A percentile compares a stretch with the other conserved stretches of the same genome.
Evolutionary conservation across 1,284 basidiomycete species (phyloP).

Genomic region (Inonotus hispidus): DNA sequence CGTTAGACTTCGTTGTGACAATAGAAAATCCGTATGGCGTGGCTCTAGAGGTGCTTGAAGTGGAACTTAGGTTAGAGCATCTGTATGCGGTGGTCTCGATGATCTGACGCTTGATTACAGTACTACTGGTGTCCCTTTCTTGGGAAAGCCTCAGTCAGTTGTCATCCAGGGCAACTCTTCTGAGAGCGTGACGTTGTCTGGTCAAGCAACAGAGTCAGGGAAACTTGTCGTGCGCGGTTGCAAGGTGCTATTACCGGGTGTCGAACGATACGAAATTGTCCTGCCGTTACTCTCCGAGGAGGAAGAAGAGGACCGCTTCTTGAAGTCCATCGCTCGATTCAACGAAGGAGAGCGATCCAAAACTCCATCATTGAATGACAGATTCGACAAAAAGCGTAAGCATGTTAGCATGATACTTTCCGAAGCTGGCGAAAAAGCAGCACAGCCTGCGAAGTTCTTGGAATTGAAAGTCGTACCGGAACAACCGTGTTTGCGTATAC

Average conservation of each 20-base stretch:
- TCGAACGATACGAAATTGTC: constrained; percentile 65
- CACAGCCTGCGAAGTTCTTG: constrained; percentile 42
- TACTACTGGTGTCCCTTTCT: constrained; percentile 76
- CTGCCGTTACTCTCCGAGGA: constrained; percentile 71
- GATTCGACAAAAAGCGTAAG: constrained; percentile 35
- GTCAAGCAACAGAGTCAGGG: constrained; percentile 63
- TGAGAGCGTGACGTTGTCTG: constrained; percentile 70
- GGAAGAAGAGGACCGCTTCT: constrained; percentile 59
- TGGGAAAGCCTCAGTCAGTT: constrained; percentile 53
- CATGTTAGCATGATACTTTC: constrained; percentile 23
- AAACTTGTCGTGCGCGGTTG: constrained; percentile 73
- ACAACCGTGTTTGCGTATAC: constrained; percentile 81
- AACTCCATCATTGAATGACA: constrained; percentile 62
- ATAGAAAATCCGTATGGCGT: constrained; percentile 91
- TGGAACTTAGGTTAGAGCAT: constrained; percentile 68
- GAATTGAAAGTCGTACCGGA: constrained; percentile 78
- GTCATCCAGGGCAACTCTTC: constrained; percentile 70
- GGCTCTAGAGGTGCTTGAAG: constrained; percentile 78
- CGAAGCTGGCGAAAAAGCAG: constrained; percentile 27
- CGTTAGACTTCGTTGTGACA: constrained; percentile 75
- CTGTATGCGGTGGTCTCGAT: neutral
- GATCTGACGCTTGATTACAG: constrained; percentile 35
- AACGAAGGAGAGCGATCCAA: constrained; percentile 67
- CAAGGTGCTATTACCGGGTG: constrained; percentile 69
- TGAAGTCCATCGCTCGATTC: constrained; percentile 51